Evolutionary conservation across 495 filamentous ascomycete genomes (phyloP).

Genomic region (Amphirosellinia nigrospora): DNA sequence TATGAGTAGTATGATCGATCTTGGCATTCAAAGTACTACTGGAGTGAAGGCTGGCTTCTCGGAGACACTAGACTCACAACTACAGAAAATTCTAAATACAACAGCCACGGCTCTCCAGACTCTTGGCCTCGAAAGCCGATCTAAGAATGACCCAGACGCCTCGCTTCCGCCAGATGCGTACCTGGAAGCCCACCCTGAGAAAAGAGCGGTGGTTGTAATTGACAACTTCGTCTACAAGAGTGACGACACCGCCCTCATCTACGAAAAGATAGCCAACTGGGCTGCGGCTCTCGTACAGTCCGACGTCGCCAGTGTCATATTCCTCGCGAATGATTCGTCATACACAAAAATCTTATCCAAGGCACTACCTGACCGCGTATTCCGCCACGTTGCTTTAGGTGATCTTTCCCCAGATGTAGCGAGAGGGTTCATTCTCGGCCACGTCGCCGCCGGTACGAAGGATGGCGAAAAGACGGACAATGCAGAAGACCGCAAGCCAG

Average conservation of each 20-base stretch:
- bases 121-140: slow-evolving; percentile 71
- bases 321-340: slow-evolving; percentile 90
- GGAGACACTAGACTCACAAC: slow-evolving; percentile 88
- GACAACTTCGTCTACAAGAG: slow-evolving; percentile 92
- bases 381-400: slow-evolving; percentile 81
- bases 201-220: slow-evolving; percentile 83
- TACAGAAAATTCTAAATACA: slow-evolving; percentile 90
- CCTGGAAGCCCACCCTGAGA: slow-evolving; percentile 87
- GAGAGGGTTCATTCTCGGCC: slow-evolving; percentile 86
- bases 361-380: slow-evolving; percentile 87
- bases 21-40: slow-evolving; percentile 91
- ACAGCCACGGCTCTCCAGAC: slow-evolving; percentile 79
- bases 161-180: slow-evolving; percentile 83
- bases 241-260: slow-evolving; percentile 73
- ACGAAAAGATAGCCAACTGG: slow-evolving; percentile 92
- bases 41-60: slow-evolving; percentile 95
- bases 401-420: slow-evolving; percentile 87
- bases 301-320: slow-evolving; percentile 96
- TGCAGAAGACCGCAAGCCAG: slow-evolving; percentile 20
- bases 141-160: slow-evolving; percentile 76
- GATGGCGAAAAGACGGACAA: slow-evolving; percentile 27
- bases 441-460: slow-evolving; percentile 55
- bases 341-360: slow-evolving; percentile 88
- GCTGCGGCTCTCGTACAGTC: slow-evolving; percentile 82
- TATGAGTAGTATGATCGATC: slow-evolving; percentile 86